Evolutionary conservation across 805 yeast species (phyloP), one percentile per base, ranked within the genome.

Genomic region (Candida maris): DNA sequence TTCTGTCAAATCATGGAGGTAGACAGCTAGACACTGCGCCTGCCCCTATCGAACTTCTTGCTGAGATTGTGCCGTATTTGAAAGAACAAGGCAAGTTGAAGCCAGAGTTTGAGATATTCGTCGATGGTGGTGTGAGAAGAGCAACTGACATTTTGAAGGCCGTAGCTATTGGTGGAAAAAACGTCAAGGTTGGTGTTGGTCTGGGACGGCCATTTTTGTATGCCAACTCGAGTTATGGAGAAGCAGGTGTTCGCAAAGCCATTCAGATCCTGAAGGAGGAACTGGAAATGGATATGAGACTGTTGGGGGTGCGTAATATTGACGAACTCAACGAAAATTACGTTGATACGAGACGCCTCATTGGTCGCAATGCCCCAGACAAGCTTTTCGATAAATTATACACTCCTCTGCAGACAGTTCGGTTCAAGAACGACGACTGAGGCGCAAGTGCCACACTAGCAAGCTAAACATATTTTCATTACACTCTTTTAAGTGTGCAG

Each of bases 1-100:
- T 87, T 4, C 52, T 86, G 34, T 85, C 94, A 2, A 87, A 86
- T 56, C 96, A 86, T 61, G 96, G 96, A 42, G 95, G 96, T 27
- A 69, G 96, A 43, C 95, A 86, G 60, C 65, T 87, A 38, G 96
- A 87, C 60, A 84, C 76, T 52, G 70, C 95, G 1, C 72, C 85
- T n/a, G 77, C 95, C 0, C 83, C 89, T 2, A 68, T 87, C 23
- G 85, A 80, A 56, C 75, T 84, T 4, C 63, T 87, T 33, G 84
- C 83, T 4, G 95, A 85, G 43, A 73, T 79, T 3, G 74, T 74
- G 68, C 79, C 78, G 5, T 49, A 67, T 4, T 58, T 79, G 38
- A 55, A 56, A 28, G 64, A 63, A 33, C 64, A 65, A 36, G 64
- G 62, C 35, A 71, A 73, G 8, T 48, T 75, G 22, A 70, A 68